Evolutionary conservation across 805 yeast species (phyloP), one percentile per base, ranked within the genome.

Genomic region (Zygosaccharomyces kombuchaensis): DNA sequence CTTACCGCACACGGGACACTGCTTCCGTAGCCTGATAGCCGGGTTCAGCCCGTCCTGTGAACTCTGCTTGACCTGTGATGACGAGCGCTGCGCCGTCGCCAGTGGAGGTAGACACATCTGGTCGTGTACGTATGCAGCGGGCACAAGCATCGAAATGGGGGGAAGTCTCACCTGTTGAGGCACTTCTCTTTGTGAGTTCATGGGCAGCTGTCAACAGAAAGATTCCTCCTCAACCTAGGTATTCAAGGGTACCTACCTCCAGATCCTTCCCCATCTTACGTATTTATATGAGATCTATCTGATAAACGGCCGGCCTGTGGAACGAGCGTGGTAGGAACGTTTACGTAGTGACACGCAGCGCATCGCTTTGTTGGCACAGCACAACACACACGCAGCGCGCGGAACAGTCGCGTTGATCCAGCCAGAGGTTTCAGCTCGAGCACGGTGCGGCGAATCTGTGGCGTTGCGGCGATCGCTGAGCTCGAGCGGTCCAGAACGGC

Each of bases 1-100:
- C 62, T 87, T 87, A 38, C 78, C 74, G 63, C 96, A 87, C 13
- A 81, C 74, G 12, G 62, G 66, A 47, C 75, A 71, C 42, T 77
- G 65, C 54, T 77, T 77, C 16, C 61, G 47, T 26, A 51, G 34
- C 34, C 50, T 32, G 2, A 40, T 41, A 23, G 45, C 45, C 16
- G 50, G 44, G 36, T 46, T 41, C 14, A 46, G 26, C 6, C 40
- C 40, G 26, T 38, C 39, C 8, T 40, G 26, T 10, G 17, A 22
- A 8, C 34, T 21, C 25, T 40, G 37, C 19, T 30, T 37, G 39
- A 23, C 30, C 39, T 39, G 34, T 29, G 16, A 34, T 5, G 29
- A 42, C 25, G 38, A 36, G 37, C 37, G 43, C 25, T 23, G 38
- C 29, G 17, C 39, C 25, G 41, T 44, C 30, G 45, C 43, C 21